Evolutionary conservation across 2,329 filamentous ascomycete species (phyloP).

Genomic region (Mycogone perniciosa): DNA sequence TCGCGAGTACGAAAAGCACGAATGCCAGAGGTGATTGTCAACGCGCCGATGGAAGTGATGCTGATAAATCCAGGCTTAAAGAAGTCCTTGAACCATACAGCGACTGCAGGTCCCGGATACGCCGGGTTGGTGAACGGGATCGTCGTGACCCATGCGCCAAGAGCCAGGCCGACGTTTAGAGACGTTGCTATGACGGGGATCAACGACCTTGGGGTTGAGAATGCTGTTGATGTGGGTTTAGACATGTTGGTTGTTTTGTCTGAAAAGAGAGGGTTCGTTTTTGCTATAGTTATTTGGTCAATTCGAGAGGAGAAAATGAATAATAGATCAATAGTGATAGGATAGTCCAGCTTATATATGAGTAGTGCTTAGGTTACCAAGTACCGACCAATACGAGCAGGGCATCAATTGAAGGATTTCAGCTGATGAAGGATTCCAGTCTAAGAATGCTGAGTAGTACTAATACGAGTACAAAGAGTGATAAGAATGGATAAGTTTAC

Average conservation of each 20-base stretch:
- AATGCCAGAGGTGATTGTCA: conserved; percentile 9
- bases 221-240: neutral
- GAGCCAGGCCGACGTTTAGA: conserved; percentile 11
- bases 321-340: no score
- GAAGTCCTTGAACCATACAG: conserved; percentile 14
- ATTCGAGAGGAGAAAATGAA: no score
- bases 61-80: conserved; percentile 15
- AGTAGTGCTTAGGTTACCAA: no score
- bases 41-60: conserved; percentile 11
- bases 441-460: no score
- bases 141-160: conserved; percentile 14
- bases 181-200: conserved; percentile 5
- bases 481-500: no score
- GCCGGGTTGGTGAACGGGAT: conserved; percentile 8
- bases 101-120: conserved; percentile 14
- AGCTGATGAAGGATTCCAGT: no score
- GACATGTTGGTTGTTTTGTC: neutral
- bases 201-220: neutral
- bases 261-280: no score
- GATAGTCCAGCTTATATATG: no score
- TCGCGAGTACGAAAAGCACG: conserved; percentile 1
- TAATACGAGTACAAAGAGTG: no score
- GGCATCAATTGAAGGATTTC: no score
- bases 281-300: no score
- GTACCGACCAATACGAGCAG: no score